Conservation (phyloP, 768 basidiomycete species). For the Mycena albidolilacea region DNA sequence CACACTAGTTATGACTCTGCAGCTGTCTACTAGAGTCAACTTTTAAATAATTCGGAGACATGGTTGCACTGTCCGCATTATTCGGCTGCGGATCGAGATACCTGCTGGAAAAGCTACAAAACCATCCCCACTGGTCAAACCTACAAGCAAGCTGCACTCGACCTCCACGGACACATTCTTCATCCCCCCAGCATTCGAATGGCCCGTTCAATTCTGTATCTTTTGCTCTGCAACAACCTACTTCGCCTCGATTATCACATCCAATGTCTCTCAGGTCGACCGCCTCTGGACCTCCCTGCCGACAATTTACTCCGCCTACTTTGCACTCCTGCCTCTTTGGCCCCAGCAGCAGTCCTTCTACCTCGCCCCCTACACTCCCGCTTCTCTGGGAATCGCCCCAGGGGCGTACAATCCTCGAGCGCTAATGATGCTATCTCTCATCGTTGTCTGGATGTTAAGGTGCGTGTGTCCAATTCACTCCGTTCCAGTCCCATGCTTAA, state of each 20-base stretch:
- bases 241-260: constrained; percentile 74
- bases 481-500: constrained; percentile 26
- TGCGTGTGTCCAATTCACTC: constrained; percentile 37
- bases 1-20: too few relatives aligned
- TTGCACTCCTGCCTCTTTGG: constrained; percentile 80
- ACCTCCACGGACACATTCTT: constrained; percentile 9
- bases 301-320: constrained; percentile 86
- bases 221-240: constrained; percentile 65
- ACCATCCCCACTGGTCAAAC: too few relatives aligned
- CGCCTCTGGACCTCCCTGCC: constrained; percentile 87
- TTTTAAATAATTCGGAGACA: too few relatives aligned
- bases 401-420: constrained; percentile 79
- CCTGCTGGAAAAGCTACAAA: too few relatives aligned
- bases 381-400: constrained; percentile 56
- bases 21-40: too few relatives aligned
- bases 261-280: constrained; percentile 92
- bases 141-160: neutral
- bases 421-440: constrained; percentile 79
- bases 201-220: constrained; percentile 76
- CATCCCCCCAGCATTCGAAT: constrained; percentile 60
- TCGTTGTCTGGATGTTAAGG: constrained; percentile 79
- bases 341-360: constrained; percentile 57
- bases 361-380: constrained; percentile 72
- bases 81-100: too few relatives aligned
- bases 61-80: too few relatives aligned